Conservation (phyloP, 2,329 filamentous ascomycete genomes). For the Fusarium tanahbumbuense region DNA sequence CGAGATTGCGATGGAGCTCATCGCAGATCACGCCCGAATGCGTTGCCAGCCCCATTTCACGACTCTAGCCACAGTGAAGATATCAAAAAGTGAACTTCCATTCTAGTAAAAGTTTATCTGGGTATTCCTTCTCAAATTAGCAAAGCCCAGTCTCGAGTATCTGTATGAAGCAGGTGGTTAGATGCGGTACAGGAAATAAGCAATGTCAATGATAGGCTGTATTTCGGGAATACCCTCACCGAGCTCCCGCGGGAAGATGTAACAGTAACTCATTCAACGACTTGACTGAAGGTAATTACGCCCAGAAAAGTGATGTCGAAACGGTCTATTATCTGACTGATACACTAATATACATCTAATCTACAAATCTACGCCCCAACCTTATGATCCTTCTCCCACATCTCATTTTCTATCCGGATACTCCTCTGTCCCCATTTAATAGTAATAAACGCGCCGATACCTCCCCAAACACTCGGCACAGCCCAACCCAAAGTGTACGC, state of each 20-base stretch:
- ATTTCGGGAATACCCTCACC: not conserved
- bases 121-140: accelerated
- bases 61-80: no score
- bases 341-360: not conserved
- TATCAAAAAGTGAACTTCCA: no score
- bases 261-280: no score
- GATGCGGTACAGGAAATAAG: not conserved
- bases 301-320: no score
- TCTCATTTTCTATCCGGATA: conserved; percentile 30
- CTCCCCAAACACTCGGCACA: conserved; percentile 28
- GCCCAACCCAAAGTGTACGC: conserved; percentile 24
- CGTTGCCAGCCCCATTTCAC: no score
- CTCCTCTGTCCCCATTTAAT: conserved; percentile 36
- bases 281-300: no score
- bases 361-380: not conserved
- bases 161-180: not conserved
- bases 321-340: not conserved
- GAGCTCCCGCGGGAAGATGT: not conserved
- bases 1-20: no score
- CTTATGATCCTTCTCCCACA: conserved; percentile 8
- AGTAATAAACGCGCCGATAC: conserved; percentile 17
- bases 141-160: no score
- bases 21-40: no score
- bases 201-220: not conserved
- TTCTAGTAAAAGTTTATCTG: no score